Base-by-base conservation (phyloP, 208 protist genomes). In the Angomonas ambiguus region DNA sequence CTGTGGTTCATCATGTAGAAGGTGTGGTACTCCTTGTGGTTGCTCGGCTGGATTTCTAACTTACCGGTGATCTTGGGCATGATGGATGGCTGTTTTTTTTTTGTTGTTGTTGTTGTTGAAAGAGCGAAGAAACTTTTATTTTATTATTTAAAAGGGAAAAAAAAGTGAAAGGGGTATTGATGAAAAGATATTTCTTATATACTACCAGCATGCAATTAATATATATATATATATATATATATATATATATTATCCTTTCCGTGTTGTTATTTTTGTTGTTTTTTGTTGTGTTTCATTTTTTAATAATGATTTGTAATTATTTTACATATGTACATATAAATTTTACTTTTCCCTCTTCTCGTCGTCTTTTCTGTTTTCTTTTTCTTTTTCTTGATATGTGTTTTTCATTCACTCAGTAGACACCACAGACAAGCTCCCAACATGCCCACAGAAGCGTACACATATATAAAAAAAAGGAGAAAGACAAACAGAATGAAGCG, bases 1-100 rank as follows among this genome's bases (percentile, higher is more conserved):
- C 75, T 76, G 80, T 90, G 80, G 66, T 85, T 79, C 0, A 78
- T 64, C 32, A 84, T 22, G 70, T 87, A 90, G 67, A 75, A 82
- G 30, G 83, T 58, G 76, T 86, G 76, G 45, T 77, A 90, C 76
- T 90, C 83, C 51, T 69, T 74, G 68, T 72, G 74, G 75, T 74
- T 85, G 51, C 59, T 72, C 18, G 77, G 63, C 16, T 57, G 70
- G 2, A 90, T 58, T 28, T 87, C 57, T 16, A 87, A 32, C 59
- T 77, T 83, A 20, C 71, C 56, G 69, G 51, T 65, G 42, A 90
- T 79, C 58, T 77, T 66, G 34, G 83, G 79, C 83, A 90, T 90
- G n/a, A 10, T 73, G 45, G n/a, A n/a, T n/a, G n/a, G n/a, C n/a
- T n/a, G 8, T 5, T n/a, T 45, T 35, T 38, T 31, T 60, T 49